Conservation (phyloP, 495 filamentous ascomycete genomes). For the Podospora anserina region DNA sequence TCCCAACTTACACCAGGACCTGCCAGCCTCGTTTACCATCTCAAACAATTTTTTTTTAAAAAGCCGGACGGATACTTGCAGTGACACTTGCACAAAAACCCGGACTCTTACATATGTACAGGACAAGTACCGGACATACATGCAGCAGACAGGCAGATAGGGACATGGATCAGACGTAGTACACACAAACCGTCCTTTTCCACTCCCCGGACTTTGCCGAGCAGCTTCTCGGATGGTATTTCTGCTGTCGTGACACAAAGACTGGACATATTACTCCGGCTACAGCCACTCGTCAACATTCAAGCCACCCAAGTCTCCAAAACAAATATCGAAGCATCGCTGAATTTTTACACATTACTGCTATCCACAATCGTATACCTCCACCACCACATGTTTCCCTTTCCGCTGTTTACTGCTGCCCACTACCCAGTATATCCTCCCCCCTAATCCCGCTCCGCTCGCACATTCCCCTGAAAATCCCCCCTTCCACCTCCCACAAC, state of each 20-base stretch:
- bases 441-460: conserved; percentile 77
- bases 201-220: neutral
- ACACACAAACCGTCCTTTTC: neutral
- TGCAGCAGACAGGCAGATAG: neutral
- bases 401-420: neutral
- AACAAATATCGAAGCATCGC: neutral
- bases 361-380: neutral
- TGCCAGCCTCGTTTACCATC: neutral
- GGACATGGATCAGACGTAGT: neutral
- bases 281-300: neutral
- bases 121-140: neutral
- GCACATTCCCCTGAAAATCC: conserved; percentile 90
- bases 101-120: neutral
- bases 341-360: neutral
- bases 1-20: neutral
- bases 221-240: neutral
- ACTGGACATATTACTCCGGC: neutral
- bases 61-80: neutral
- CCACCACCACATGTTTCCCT: too few relatives aligned
- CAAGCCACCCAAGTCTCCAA: neutral
- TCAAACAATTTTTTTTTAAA: neutral
- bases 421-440: conserved; percentile 59
- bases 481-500: conserved; percentile 58
- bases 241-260: neutral
- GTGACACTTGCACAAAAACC: too few relatives aligned